These are phyloP conservation scores for Colletotrichum trifolii DNA, from an alignment of 2,329 filamentous ascomycete genomes.

Conservation along the genomic window DNA sequence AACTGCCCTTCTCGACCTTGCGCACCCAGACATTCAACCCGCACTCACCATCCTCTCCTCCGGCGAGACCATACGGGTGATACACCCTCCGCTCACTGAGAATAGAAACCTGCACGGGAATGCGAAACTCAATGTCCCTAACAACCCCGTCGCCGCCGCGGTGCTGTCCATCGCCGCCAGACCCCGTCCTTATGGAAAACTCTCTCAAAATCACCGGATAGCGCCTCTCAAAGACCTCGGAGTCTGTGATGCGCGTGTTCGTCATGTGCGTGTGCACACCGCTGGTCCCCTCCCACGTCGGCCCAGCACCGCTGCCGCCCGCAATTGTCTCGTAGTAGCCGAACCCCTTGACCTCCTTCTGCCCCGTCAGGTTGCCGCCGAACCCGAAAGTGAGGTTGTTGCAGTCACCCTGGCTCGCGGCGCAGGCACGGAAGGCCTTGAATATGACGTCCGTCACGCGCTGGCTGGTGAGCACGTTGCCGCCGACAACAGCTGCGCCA, in stretches of 20 bases:
- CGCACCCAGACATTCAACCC: slow-evolving; percentile 91
- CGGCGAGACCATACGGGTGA: slow-evolving; percentile 81
- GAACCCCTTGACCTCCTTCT: slow-evolving; percentile 53
- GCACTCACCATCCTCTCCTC: slow-evolving; percentile 81
- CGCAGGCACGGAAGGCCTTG: slow-evolving; percentile 82
- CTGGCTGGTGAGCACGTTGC: slow-evolving; percentile 72
- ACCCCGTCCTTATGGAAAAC: slow-evolving; percentile 73
- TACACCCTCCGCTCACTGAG: slow-evolving; percentile 83
- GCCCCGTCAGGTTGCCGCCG: slow-evolving; percentile 56
- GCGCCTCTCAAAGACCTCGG: slow-evolving; percentile 56
- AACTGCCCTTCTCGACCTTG: slow-evolving; percentile 69
- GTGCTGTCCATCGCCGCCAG: slow-evolving; percentile 74
- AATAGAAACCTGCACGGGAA: slow-evolving; percentile 81
- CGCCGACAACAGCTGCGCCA: slow-evolving; percentile 83
- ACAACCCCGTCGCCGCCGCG: slow-evolving; percentile 79
- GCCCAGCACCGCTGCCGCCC: slow-evolving; percentile 76
- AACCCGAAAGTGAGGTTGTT: slow-evolving; percentile 90
- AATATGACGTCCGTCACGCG: slow-evolving; percentile 58
- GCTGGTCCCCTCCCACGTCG: slow-evolving; percentile 57
- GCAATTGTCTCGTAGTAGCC: slow-evolving; percentile 71
- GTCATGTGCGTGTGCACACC: slow-evolving; percentile 70
- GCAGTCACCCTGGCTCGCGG: slow-evolving; percentile 82
- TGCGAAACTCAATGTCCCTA: slow-evolving; percentile 82
- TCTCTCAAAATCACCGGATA: slow-evolving; percentile 80
- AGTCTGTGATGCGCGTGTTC: slow-evolving; percentile 78